phyloP scores from a whole-genome alignment of 2,329 filamentous ascomycete species.

The Clarireedia monteithiana region DNA sequence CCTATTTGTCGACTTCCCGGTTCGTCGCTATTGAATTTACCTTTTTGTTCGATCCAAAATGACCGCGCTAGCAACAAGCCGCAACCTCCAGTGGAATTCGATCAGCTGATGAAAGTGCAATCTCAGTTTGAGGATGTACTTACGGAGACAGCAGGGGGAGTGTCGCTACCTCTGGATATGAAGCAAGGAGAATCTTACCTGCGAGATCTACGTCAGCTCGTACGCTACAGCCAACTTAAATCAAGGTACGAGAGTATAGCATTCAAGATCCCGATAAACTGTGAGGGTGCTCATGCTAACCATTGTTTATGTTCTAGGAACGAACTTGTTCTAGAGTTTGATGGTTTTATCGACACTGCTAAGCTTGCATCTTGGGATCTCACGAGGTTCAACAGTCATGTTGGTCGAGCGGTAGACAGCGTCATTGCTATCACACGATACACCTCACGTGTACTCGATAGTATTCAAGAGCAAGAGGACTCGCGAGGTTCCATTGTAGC shows the following conservation, averaged over 20 bases:
- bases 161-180: constrained; percentile 68
- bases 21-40: constrained; percentile 49
- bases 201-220: constrained; percentile 64
- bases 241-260: constrained; percentile 32
- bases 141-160: constrained; percentile 56
- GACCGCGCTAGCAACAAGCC: constrained; percentile 16
- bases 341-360: constrained; percentile 65
- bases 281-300: no score
- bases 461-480: constrained; percentile 24
- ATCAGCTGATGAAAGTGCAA: constrained; percentile 67
- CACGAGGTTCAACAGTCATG: constrained; percentile 67
- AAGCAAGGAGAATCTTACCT: constrained; percentile 69
- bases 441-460: constrained; percentile 48
- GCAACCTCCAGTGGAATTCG: constrained; percentile 48
- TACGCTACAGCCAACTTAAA: constrained; percentile 61
- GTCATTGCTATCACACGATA: constrained; percentile 69
- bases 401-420: constrained; percentile 65
- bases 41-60: constrained; percentile 47
- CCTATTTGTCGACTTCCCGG: constrained; percentile 66
- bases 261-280: no score
- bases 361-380: constrained; percentile 57
- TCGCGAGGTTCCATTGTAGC: constrained; percentile 29
- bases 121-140: constrained; percentile 70
- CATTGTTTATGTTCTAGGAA: constrained; percentile 35
- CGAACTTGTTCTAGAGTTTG: constrained; percentile 68